Conservation (phyloP, 495 filamentous ascomycete species). For the Penicillium chermesinum region DNA sequence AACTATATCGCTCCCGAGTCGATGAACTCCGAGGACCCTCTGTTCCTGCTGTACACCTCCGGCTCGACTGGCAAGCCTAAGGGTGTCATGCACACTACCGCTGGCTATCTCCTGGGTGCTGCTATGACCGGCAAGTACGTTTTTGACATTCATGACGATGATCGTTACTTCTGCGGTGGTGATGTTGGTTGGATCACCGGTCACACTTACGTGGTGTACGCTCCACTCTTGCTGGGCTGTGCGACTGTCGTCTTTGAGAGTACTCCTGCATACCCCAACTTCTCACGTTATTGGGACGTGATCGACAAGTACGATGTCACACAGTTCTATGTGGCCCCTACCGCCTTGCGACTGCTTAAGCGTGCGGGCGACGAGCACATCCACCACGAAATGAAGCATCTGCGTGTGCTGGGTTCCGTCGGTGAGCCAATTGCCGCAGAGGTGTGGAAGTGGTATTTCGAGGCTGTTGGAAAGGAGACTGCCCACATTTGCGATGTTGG, state of each 20-base stretch:
- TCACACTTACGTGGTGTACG: constrained; percentile 99
- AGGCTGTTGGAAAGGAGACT: constrained; percentile 89
- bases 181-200: constrained; percentile 99
- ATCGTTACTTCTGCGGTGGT: constrained; percentile 94
- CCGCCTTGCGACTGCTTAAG: constrained; percentile 88
- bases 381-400: constrained; percentile 78
- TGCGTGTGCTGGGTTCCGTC: constrained; percentile 91
- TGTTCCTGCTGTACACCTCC: constrained; percentile 97
- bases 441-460: constrained; percentile 99
- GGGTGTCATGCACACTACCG: constrained; percentile 98
- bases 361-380: constrained; percentile 90
- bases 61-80: constrained; percentile 98
- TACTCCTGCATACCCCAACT: constrained; percentile 94
- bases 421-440: constrained; percentile 98
- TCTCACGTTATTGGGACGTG: constrained; percentile 98
- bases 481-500: constrained; percentile 92
- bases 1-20: constrained; percentile 80
- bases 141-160: constrained; percentile 93
- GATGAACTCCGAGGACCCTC: constrained; percentile 88
- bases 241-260: constrained; percentile 98
- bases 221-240: constrained; percentile 85
- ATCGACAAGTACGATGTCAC: constrained; percentile 92
- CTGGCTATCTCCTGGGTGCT: constrained; percentile 86
- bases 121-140: constrained; percentile 96
- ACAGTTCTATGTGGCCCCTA: constrained; percentile 98